Base-by-base conservation (phyloP, 2,329 filamentous ascomycete species). In the Thermothelomyces thermophilus region DNA sequence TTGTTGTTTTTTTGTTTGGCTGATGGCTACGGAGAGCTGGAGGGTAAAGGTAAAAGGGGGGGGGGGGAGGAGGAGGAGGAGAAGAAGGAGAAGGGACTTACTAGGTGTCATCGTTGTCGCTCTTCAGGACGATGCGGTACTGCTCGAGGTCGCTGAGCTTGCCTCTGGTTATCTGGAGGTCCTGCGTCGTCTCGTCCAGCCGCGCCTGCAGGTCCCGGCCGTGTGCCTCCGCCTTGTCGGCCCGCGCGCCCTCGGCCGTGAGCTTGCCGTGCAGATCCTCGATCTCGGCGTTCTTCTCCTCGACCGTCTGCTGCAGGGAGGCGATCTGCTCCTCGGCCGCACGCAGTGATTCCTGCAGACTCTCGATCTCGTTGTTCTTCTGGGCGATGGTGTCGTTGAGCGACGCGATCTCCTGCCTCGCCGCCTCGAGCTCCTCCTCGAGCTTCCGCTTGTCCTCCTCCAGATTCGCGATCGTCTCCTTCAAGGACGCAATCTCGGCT, bases 41-140 rank as follows among this genome's bases (percentile, higher is more conserved):
- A n/a, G n/a, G n/a, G n/a, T n/a, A n/a, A n/a, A n/a, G n/a, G n/a
- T n/a, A n/a, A n/a, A n/a, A n/a, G n/a, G n/a, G n/a, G n/a, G n/a
- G n/a, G n/a, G n/a, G n/a, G n/a, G n/a, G n/a, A n/a, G n/a, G n/a
- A n/a, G n/a, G n/a, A n/a, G n/a, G n/a, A n/a, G n/a, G n/a, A n/a
- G n/a, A 6, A 40, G 19, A 14, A 9, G 17, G 31, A 9, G 8
- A 19, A 19, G n/a, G n/a, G 16, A 58, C 62, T 51, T 46, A 64
- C 62, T 65, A 66, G 11, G 50, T 53, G 44, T 66, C 64, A 44
- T 67, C 65, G 2, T 60, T 57, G 1, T 65, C 61, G 11, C 51
- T 53, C 9, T 57, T 41, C n/a, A 67, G 55, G 8, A 56, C 48
- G 17, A 65, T 54, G 7, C 63, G 60, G 54, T 63, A 65, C 34